These are phyloP conservation scores for Saccharomyces pastorianus DNA, from an alignment of 1,139 yeast genomes.

Conservation along the genomic window DNA sequence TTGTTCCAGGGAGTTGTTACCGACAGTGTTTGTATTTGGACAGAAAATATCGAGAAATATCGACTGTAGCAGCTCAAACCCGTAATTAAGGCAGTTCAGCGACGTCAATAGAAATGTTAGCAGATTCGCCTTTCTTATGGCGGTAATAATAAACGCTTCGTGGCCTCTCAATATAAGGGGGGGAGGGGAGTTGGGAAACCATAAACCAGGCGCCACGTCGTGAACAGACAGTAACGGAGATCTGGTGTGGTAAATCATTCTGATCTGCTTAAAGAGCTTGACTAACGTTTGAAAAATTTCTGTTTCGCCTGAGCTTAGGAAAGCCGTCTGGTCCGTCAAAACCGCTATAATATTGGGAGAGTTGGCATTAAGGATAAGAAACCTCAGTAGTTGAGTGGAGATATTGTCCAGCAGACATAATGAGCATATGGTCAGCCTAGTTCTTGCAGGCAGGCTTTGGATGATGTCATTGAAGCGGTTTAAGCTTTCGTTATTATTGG, in stretches of 20 bases:
- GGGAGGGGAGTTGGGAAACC: constrained; percentile 56
- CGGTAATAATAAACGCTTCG: constrained; percentile 53
- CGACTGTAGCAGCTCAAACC: constrained; percentile 78
- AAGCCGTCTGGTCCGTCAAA: constrained; percentile 15
- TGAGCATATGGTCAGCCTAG: constrained; percentile 21
- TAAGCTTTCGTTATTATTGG: constrained; percentile 11
- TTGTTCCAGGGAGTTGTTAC: constrained; percentile 13
- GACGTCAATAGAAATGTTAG: constrained; percentile 84
- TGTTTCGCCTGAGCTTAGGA: constrained; percentile 40
- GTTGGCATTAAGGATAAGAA: constrained; percentile 23
- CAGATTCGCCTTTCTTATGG: constrained; percentile 73
- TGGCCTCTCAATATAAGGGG: constrained; percentile 51
- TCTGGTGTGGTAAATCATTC: constrained; percentile 52
- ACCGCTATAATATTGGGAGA: constrained; percentile 23
- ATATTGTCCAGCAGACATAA: constrained; percentile 26
- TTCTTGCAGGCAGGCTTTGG: constrained; percentile 22
- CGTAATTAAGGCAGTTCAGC: constrained; percentile 75
- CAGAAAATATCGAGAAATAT: constrained; percentile 78
- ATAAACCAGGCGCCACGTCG: constrained; percentile 51
- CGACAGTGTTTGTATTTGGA: constrained; percentile 38
- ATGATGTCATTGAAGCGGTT: constrained; percentile 20
- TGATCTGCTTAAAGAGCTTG: constrained; percentile 67
- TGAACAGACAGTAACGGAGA: constrained; percentile 52
- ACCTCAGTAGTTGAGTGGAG: constrained; percentile 25
- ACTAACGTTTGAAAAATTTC: constrained; percentile 67